phyloP scores from a whole-genome alignment of 2,329 filamentous ascomycete genomes.

The Epicoccum sorghinum region DNA sequence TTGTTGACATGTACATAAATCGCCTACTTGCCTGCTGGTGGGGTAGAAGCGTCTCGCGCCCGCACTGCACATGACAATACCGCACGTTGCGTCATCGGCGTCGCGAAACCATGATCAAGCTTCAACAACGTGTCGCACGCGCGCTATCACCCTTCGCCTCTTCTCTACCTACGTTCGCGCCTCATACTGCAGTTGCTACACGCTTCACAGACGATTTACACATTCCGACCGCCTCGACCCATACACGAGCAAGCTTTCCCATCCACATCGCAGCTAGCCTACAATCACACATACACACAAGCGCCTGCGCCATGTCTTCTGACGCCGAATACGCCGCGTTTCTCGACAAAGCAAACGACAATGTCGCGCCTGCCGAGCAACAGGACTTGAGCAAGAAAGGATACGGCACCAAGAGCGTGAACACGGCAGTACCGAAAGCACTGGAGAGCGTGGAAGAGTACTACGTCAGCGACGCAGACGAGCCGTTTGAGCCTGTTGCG shows the following conservation, averaged over 20 bases:
- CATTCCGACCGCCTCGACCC: not conserved
- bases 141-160: not conserved
- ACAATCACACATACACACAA: not conserved
- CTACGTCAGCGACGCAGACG: conserved; percentile 83
- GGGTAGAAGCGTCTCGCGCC: conserved; percentile 8
- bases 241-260: not conserved
- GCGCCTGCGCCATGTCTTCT: conserved; percentile 63
- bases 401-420: conserved; percentile 48
- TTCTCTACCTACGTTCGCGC: not conserved
- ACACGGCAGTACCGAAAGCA: conserved; percentile 62
- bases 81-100: conserved; percentile 34
- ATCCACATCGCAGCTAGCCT: not conserved
- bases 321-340: conserved; percentile 87
- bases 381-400: conserved; percentile 31
- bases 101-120: conserved; percentile 26
- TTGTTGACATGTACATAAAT: not conserved
- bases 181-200: not conserved
- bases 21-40: not conserved
- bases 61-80: conserved; percentile 18
- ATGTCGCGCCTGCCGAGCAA: conserved; percentile 50
- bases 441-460: conserved; percentile 58
- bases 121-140: conserved; percentile 14
- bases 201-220: not conserved
- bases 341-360: conserved; percentile 83
- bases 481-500: conserved; percentile 80